Conservation (phyloP, 2,329 filamentous ascomycete species). For the Knufia petricola region DNA sequence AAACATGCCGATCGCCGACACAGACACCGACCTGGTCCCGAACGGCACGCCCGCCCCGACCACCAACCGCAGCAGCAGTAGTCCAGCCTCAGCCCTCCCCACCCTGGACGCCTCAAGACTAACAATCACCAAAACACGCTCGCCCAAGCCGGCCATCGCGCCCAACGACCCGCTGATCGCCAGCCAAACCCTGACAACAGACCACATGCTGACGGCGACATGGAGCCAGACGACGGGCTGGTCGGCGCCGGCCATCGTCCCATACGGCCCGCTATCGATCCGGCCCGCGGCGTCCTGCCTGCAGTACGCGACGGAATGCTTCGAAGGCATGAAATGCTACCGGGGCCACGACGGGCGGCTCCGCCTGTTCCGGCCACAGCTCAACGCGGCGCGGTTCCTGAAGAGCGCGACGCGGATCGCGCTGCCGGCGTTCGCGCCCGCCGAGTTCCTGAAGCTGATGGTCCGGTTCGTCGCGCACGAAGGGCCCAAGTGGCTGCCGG, state of each 20-base stretch:
- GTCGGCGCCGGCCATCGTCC: slow-evolving; percentile 62
- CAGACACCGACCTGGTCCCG: too few species aligned
- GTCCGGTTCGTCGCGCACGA: slow-evolving; percentile 43
- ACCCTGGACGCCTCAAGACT: background rate
- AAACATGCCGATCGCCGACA: too few species aligned
- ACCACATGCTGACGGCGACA: slow-evolving; percentile 74
- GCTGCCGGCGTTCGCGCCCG: slow-evolving; percentile 62
- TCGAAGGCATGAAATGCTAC: slow-evolving; percentile 73
- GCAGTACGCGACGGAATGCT: slow-evolving; percentile 87
- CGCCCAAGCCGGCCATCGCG: background rate
- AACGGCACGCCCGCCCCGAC: too few species aligned
- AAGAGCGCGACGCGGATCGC: slow-evolving; percentile 53
- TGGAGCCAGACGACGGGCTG: slow-evolving; percentile 62
- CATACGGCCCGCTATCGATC: slow-evolving; percentile 67
- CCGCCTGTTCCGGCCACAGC: slow-evolving; percentile 66
- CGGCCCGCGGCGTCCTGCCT: slow-evolving; percentile 72
- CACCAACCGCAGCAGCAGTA: too few species aligned
- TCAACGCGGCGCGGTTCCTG: slow-evolving; percentile 58
- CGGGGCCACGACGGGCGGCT: slow-evolving; percentile 60
- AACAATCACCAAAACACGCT: background rate
- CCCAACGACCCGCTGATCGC: background rate
- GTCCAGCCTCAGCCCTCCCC: too few species aligned
- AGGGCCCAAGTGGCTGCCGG: slow-evolving; percentile 23
- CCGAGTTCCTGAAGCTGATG: slow-evolving; percentile 65
- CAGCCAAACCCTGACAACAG: slow-evolving; percentile 44